phyloP scores from a whole-genome alignment of 768 basidiomycete species.

The Boletus tylopilopsis region DNA sequence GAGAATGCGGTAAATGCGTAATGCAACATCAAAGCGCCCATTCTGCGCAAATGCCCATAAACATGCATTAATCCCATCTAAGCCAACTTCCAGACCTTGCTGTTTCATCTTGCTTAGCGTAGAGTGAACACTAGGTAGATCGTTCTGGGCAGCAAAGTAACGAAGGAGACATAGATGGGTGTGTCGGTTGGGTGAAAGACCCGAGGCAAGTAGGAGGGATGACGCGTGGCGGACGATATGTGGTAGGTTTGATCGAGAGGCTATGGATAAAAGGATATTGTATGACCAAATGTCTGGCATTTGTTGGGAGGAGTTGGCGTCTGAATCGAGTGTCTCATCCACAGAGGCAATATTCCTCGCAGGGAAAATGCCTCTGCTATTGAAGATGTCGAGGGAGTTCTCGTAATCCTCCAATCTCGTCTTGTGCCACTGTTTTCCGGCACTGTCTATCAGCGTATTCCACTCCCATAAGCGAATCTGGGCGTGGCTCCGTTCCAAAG shows the following conservation, averaged over 20 bases:
- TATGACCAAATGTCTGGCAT: constrained; percentile 67
- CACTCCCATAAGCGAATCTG: constrained; percentile 62
- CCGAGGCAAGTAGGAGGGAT: constrained; percentile 50
- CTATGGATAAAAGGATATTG: constrained; percentile 63
- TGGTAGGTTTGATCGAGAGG: constrained; percentile 46
- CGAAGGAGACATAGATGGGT: constrained; percentile 59
- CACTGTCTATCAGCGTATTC: constrained; percentile 69
- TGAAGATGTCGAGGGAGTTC: constrained; percentile 54
- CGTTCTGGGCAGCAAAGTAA: constrained; percentile 46
- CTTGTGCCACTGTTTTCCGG: constrained; percentile 63
- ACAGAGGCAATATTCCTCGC: constrained; percentile 1
- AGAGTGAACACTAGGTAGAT: constrained; percentile 52
- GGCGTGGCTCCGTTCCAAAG: constrained; percentile 53
- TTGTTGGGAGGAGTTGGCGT: constrained; percentile 1
- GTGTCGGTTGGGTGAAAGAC: constrained; percentile 53
- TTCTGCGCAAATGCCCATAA: constrained; percentile 65
- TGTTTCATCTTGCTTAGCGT: constrained; percentile 51
- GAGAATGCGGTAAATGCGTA: constrained; percentile 60
- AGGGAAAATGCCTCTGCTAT: constrained; percentile 51
- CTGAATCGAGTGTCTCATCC: constrained; percentile 10
- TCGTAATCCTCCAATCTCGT: constrained; percentile 55
- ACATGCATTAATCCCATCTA: constrained; percentile 67
- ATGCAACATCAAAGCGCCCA: constrained; percentile 51
- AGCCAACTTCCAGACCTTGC: constrained; percentile 47
- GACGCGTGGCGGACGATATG: constrained; percentile 48